Conservation (phyloP, 2,329 filamentous ascomycete genomes). For the Microcyclosporella mali region DNA sequence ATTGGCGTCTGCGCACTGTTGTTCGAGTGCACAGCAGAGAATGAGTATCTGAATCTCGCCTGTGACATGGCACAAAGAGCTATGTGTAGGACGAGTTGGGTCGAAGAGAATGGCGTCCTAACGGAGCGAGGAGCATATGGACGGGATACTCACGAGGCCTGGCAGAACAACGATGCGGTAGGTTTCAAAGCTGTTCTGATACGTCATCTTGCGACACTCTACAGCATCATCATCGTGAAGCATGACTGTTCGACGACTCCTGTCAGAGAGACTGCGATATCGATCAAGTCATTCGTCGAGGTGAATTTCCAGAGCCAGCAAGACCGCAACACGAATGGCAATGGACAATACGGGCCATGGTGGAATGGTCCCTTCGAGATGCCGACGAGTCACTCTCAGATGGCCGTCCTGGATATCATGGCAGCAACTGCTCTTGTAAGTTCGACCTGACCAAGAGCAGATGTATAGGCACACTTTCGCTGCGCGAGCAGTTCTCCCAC, state of each 20-base stretch:
- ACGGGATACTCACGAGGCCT: background rate
- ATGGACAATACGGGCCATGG: constrained; percentile 1
- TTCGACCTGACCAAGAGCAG: too few relatives aligned
- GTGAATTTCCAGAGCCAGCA: constrained; percentile 2
- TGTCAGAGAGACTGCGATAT: background rate
- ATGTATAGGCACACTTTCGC: too few relatives aligned
- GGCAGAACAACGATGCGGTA: constrained; percentile 1
- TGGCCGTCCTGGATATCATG: constrained; percentile 2
- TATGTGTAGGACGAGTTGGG: background rate
- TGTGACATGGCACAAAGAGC: constrained; percentile 1
- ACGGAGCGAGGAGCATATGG: constrained; percentile 1
- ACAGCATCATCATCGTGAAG: background rate
- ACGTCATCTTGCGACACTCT: background rate
- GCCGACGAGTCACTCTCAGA: constrained; percentile 2
- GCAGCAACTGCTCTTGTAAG: background rate
- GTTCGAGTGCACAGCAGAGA: background rate
- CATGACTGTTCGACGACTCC: background rate
- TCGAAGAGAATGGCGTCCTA: constrained; percentile 2
- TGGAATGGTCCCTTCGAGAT: constrained; percentile 5
- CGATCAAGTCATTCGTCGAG: background rate
- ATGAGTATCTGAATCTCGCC: background rate
- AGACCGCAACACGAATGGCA: constrained; percentile 1
- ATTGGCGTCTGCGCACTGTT: constrained; percentile 1
- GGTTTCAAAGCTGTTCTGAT: constrained; percentile 1
- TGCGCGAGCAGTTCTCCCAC: background rate